phyloP scores from a whole-genome alignment of 108 stramenopile species.

The Stephanodiscus minutulus region DNA sequence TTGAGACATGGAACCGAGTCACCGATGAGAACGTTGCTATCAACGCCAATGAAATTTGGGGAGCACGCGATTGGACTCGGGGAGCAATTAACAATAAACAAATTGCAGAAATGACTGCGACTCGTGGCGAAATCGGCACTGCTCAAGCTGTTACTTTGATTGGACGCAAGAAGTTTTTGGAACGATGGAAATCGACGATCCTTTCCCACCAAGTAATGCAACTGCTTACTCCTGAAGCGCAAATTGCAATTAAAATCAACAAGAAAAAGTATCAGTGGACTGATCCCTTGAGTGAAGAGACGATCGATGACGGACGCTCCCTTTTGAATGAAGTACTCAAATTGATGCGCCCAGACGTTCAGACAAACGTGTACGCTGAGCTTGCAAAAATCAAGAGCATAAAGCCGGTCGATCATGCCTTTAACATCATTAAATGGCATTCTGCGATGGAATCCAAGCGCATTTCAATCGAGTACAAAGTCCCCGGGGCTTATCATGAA shows the following conservation, averaged over 20 bases:
- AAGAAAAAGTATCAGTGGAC: not conserved
- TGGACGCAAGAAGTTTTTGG: not conserved
- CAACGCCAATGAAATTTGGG: slow-evolving; percentile 1
- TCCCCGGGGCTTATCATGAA: not conserved
- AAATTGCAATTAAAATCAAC: not conserved
- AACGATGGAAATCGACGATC: too few relatives aligned
- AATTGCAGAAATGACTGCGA: too few relatives aligned
- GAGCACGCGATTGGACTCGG: not conserved
- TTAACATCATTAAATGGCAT: not conserved
- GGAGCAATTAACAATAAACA: not conserved
- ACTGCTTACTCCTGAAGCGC: not conserved
- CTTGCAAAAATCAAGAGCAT: not conserved
- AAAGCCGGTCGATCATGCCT: not conserved
- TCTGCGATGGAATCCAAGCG: not conserved
- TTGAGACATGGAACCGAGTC: not conserved
- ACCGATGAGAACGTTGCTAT: not conserved
- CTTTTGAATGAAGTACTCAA: not conserved
- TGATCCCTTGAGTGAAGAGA: not conserved
- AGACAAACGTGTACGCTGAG: not conserved
- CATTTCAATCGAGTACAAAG: not conserved
- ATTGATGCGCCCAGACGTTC: not conserved
- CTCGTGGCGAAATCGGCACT: too few relatives aligned
- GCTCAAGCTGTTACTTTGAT: not conserved
- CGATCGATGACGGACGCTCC: not conserved
- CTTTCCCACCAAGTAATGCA: not conserved